Evolutionary conservation across 805 yeast genomes (phyloP), one percentile per base, ranked within the genome.

Genomic region (Debaryomyces maramus): DNA sequence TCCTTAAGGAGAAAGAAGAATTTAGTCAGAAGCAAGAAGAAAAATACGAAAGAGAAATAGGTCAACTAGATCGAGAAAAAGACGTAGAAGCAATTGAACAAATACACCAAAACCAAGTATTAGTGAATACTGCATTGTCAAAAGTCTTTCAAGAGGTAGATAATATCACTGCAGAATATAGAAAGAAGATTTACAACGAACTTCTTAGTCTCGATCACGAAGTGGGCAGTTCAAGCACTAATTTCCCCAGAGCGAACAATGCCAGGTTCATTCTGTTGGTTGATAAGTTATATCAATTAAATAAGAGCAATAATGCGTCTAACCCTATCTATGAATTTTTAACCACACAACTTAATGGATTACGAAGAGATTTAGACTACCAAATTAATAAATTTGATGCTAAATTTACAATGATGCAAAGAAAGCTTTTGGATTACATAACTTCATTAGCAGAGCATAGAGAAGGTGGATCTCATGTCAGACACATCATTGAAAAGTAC

Each of bases 191-290:
- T 1, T 65, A 65, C 43, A 55, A 56, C 34, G 73, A 70, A 35
- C 51, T 70, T 16, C 50, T 70, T n/a, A 51, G 67, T 1, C 52
- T 68, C 39, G 74, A 70, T 38, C 63, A 61, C 40, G 71, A 66
- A 23, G 60, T 51, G 2, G 47, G 59, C 34, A 39, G 41, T 35
- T 19, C 34, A 1, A 31, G 26, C 30, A 13, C 30, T 5, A 29
- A 34, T 40, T 37, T 10, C 32, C 43, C 18, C 32, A 31, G 5
- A 5, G 34, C 34, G 34, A 36, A 41, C 38, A 63, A 58, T 41
- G 53, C 61, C 17, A 65, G 60, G 38, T 68, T 70, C 46, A 56
- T 67, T 11, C 55, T 63, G 2, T 55, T 70, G 34, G 72, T 70
- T 10, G 72, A 68, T 36, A 64, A 65, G 38, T 56, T 70, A 21